A percentile compares a stretch with the other conserved stretches of the same genome.
phyloP scores from a whole-genome alignment of 2,329 filamentous ascomycete genomes.

The Penicillium sumatraense region DNA sequence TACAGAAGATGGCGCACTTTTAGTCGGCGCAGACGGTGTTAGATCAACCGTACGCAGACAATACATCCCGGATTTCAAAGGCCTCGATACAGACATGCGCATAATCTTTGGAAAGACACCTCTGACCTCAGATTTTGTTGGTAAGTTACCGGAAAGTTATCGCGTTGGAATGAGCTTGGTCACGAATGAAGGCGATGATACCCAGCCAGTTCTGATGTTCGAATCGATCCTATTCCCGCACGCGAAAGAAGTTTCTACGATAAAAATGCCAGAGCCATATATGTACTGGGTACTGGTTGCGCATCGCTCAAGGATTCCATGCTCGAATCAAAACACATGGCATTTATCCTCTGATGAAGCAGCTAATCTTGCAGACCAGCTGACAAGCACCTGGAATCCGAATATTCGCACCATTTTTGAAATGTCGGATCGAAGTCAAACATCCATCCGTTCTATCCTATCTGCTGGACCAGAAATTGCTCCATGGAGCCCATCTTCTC shows the following conservation, averaged over 20 bases:
- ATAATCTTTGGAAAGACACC: slow-evolving; percentile 41
- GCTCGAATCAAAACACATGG: slow-evolving; percentile 16
- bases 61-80: slow-evolving; percentile 37
- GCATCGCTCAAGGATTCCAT: slow-evolving; percentile 9
- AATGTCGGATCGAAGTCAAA: slow-evolving; percentile 33
- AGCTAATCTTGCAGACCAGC: slow-evolving; percentile 15
- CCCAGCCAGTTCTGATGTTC: slow-evolving; percentile 20
- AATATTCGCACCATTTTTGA: slow-evolving; percentile 29
- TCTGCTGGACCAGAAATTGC: slow-evolving; percentile 38
- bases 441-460: slow-evolving; percentile 38
- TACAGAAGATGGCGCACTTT: slow-evolving; percentile 33
- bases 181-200: slow-evolving; percentile 10
- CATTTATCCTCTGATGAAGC: slow-evolving; percentile 18
- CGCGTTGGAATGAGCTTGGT: slow-evolving; percentile 21
- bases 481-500: slow-evolving; percentile 25
- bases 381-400: slow-evolving; percentile 32
- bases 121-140: slow-evolving; percentile 15
- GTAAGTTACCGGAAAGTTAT: slow-evolving; percentile 9
- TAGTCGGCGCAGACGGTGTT: slow-evolving; percentile 48
- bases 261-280: slow-evolving; percentile 26
- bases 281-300: slow-evolving; percentile 30
- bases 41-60: slow-evolving; percentile 44
- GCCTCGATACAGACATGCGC: slow-evolving; percentile 44
- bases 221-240: slow-evolving; percentile 26
- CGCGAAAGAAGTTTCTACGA: slow-evolving; percentile 9